Base-by-base conservation (phyloP, 2,329 filamentous ascomycete genomes). In the Verticillium nonalfalfae region DNA sequence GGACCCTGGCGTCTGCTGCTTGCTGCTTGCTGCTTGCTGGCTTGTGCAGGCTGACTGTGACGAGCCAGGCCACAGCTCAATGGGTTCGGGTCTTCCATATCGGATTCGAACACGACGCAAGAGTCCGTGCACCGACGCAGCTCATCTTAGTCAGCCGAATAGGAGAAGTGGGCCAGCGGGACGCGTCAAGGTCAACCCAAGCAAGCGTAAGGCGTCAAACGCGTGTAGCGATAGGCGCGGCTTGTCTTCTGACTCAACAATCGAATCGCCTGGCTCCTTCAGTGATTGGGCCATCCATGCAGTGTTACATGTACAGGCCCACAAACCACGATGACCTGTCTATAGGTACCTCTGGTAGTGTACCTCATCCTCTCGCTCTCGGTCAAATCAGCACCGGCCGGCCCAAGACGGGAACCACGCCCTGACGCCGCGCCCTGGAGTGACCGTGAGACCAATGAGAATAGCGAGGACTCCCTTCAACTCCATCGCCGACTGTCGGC, bases 51-150 rank as follows among this genome's bases (percentile, higher is more conserved):
- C 40, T 50, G 18, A 21, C n/a, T 52, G 45, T 40, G 39, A 40
- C 39, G 39, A 36, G 35, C 35, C 13, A 13, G 35, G 39, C 6
- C 2, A 7, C 45, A 31, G 45, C 45, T 52, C 18, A 52, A 52
- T 50, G 40, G n/a, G 7, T 21, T 18, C 40, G 18, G 7, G n/a
- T 18, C 9, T 52, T 26, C 45, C 7, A 10, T 9, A 52, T 52
- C 45, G 45, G 45, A 21, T 52, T 52, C 7, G 38, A 40, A 58
- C 57, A 58, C 57, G 57, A 58, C 57, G 57, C 57, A n/a, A 50
- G 36, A 40, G 57, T 40, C 57, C 57, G 57, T 58, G 57, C 57
- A 21, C 18, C 18, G 7, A 18, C 5, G n/a, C 21, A 52, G 45
- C 18, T n/a, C 7, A 4, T 7, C 57, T 58, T 58, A 33, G 57